These are phyloP conservation scores for Podaxis rugospora DNA, from an alignment of 768 basidiomycete species.

Conservation along the genomic window DNA sequence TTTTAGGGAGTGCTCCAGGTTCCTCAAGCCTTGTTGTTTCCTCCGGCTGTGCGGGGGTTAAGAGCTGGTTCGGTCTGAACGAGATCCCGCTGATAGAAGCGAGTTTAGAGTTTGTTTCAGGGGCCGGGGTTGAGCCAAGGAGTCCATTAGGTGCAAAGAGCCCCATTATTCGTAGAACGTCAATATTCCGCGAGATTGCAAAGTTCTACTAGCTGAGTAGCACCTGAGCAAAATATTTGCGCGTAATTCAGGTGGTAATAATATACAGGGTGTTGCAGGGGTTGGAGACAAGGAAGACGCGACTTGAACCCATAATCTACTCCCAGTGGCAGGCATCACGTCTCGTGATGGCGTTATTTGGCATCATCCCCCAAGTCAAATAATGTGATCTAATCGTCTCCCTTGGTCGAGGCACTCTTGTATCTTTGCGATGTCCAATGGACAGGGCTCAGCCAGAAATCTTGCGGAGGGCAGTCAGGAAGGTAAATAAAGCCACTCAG, in stretches of 20 bases:
- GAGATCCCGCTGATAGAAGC: background rate
- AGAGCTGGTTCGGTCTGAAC: background rate
- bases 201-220: background rate
- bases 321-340: conserved; percentile 8
- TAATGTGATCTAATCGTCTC: conserved; percentile 1
- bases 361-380: background rate
- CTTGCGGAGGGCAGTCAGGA: conserved; percentile 24
- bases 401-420: background rate
- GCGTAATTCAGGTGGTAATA: background rate
- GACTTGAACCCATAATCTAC: background rate
- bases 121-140: conserved; percentile 15
- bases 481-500: conserved; percentile 17
- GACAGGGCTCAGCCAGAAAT: conserved; percentile 20
- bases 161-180: conserved; percentile 6
- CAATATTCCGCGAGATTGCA: background rate
- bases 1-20: background rate
- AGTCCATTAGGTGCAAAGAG: conserved; percentile 26
- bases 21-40: background rate
- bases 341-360: conserved; percentile 13
- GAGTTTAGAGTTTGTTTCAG: background rate
- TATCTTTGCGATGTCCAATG: conserved; percentile 12
- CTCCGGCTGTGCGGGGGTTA: background rate
- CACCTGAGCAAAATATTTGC: background rate
- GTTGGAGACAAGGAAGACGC: background rate
- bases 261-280: background rate